phyloP scores from a whole-genome alignment of 306 rosid genomes.

The Vachellia collinsii region DNA sequence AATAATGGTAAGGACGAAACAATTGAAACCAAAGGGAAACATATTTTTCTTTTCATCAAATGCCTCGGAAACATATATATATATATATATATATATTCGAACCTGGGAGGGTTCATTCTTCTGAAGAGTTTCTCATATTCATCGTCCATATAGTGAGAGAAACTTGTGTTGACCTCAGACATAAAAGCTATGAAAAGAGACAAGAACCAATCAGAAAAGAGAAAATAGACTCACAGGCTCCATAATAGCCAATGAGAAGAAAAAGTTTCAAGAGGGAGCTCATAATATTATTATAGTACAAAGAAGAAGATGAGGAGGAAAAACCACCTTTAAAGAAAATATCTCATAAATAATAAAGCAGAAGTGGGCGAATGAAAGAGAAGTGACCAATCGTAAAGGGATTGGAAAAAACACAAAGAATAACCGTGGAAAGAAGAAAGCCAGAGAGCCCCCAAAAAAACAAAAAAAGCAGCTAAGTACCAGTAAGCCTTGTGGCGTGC shows the following conservation, averaged over 20 bases:
- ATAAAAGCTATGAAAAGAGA: conserved; percentile 55
- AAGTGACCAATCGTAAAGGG: conserved; percentile 46
- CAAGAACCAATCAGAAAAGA: conserved; percentile 47
- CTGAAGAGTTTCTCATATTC: conserved; percentile 87
- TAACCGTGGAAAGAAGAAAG: conserved; percentile 45
- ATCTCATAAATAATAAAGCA: conserved; percentile 18
- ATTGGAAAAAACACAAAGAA: conserved; percentile 36
- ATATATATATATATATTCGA: not conserved
- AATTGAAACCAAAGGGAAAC: conserved; percentile 18
- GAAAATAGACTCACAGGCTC: conserved; percentile 44
- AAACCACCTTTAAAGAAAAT: conserved; percentile 31
- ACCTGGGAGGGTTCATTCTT: conserved; percentile 95
- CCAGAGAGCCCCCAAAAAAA: conserved; percentile 21
- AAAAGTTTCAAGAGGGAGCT: conserved; percentile 36
- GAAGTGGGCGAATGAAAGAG: conserved; percentile 32
- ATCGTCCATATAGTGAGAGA: conserved; percentile 80
- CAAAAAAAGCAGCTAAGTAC: conserved; percentile 34
- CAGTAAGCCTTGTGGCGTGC: conserved; percentile 35
- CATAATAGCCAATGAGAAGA: conserved; percentile 47
- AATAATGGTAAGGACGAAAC: conserved; percentile 38
- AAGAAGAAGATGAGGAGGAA: not conserved
- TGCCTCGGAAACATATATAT: conserved; percentile 2
- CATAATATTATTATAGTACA: conserved; percentile 26
- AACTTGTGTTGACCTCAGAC: conserved; percentile 76
- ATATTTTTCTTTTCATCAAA: conserved; percentile 28